phyloP scores from a whole-genome alignment of 2,329 filamentous ascomycete genomes.

The Tolypocladium ovalisporum region DNA sequence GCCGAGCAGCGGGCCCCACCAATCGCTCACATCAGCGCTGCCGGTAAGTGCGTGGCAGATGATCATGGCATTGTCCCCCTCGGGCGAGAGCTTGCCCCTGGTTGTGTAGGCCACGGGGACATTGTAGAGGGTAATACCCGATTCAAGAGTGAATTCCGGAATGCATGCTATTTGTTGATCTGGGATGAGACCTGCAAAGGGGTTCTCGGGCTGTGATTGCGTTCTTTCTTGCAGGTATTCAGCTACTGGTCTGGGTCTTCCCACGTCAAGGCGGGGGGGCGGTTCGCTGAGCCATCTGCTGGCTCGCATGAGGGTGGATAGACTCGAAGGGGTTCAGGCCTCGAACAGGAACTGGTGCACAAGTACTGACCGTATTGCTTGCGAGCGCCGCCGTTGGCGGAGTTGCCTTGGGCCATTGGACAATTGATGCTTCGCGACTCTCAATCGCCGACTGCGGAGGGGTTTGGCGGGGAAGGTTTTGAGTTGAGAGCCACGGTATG shows the following conservation, averaged over 20 bases:
- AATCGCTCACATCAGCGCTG: slow-evolving; percentile 74
- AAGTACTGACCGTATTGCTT: slow-evolving; percentile 18
- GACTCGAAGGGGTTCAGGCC: background rate
- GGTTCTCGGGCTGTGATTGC: slow-evolving; percentile 74
- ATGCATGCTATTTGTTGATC: slow-evolving; percentile 81
- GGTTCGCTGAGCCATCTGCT: background rate
- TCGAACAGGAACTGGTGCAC: no score
- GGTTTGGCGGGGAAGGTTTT: background rate
- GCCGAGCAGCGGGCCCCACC: slow-evolving; percentile 78
- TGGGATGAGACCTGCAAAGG: slow-evolving; percentile 74
- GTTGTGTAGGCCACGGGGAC: slow-evolving; percentile 59
- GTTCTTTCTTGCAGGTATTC: slow-evolving; percentile 58
- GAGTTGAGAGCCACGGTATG: background rate
- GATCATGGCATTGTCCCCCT: slow-evolving; percentile 58
- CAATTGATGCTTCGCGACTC: background rate
- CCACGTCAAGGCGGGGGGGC: background rate
- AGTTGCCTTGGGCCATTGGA: slow-evolving; percentile 12
- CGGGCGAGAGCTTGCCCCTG: slow-evolving; percentile 46
- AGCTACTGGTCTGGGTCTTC: slow-evolving; percentile 41
- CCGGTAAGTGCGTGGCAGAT: slow-evolving; percentile 80
- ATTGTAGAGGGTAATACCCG: slow-evolving; percentile 73
- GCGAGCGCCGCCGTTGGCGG: slow-evolving; percentile 8
- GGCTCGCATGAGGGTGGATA: background rate
- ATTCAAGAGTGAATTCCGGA: slow-evolving; percentile 86
- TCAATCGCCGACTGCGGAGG: background rate